Evolutionary conservation across 345 rosid genomes (phyloP), one percentile per base, ranked within the genome.

Genomic region (Barbarea vulgaris): DNA sequence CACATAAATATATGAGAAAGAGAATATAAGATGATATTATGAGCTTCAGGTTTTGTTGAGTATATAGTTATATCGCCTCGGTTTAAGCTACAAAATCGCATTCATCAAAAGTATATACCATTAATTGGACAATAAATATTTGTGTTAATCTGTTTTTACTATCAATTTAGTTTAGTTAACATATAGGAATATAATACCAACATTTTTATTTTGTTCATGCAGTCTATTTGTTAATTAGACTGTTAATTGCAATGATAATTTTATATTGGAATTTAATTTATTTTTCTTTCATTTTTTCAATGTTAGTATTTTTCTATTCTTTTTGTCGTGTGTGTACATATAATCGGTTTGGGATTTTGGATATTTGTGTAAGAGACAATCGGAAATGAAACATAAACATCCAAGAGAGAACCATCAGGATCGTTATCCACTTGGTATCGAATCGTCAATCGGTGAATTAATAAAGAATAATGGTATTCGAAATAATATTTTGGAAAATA

Each of bases 381-480:
- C 9, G 52, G 48, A 47, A 14, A 57, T 36, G 67, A 48, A 77
- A 52, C 55, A 77, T 65, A 48, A 56, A 71, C 31, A 48, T 77
- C 61, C 72, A 71, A 70, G 71, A 64, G 61, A 70, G 70, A 65
- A 48, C 60, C 67, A 77, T 77, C 39, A n/a, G 57, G 80, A 39
- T 56, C 77, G 30, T 57, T 71, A 77, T 77, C 80, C 75, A 63
- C 59, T 69, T 70, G 80, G 57, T 42, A 14, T 73, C 41, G 47
- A 62, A 31, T 48, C 42, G 6, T 63, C 28, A 39, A 63, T 52
- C 53, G 22, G 31, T 17, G 42, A 52, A 55, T 17, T 53, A 63
- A 37, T n/a, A 27, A 57, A 54, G 13, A 51, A 76, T 25, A 61
- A 9, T n/a, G n/a, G n/a, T 31, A 51, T 39, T 21, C 11, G 13